These are phyloP conservation scores for Inonotus obliquus DNA, from an alignment of 1,284 basidiomycete species.

Conservation along the genomic window DNA sequence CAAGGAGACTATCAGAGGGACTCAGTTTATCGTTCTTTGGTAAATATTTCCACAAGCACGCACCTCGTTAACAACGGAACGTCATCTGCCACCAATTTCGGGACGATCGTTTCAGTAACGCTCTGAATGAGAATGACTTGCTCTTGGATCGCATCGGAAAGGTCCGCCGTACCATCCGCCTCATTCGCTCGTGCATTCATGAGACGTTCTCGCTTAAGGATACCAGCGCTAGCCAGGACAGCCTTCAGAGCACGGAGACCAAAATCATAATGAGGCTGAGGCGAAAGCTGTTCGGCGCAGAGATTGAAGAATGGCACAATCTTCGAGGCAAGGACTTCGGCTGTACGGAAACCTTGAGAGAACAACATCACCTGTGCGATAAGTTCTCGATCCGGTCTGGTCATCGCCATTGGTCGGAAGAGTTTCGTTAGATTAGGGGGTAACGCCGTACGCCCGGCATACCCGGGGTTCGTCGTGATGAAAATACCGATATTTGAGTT, in stretches of 20 bases:
- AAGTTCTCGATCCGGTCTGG: slow-evolving; percentile 93
- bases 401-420: slow-evolving; percentile 99
- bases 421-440: slow-evolving; percentile 96
- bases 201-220: slow-evolving; percentile 90
- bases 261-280: slow-evolving; percentile 99
- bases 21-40: neutral
- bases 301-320: slow-evolving; percentile 99
- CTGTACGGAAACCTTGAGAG: slow-evolving; percentile 98
- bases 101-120: slow-evolving; percentile 98
- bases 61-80: slow-evolving; percentile 90
- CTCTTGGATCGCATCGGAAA: slow-evolving; percentile 75
- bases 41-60: slow-evolving; percentile 25
- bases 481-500: slow-evolving; percentile 96
- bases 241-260: slow-evolving; percentile 97
- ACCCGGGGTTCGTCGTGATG: slow-evolving; percentile 97
- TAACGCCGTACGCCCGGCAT: slow-evolving; percentile 94
- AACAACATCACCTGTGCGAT: slow-evolving; percentile 99
- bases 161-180: slow-evolving; percentile 43
- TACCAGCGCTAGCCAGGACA: slow-evolving; percentile 95
- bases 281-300: slow-evolving; percentile 93
- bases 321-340: slow-evolving; percentile 93
- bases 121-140: slow-evolving; percentile 98
- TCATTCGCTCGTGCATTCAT: slow-evolving; percentile 40
- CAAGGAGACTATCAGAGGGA: slow-evolving; percentile 62
- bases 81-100: slow-evolving; percentile 96